A percentile compares a stretch with the other conserved stretches of the same genome.
phyloP scores from a whole-genome alignment of 164 flowering plant species.

The Litsea cubeba region DNA sequence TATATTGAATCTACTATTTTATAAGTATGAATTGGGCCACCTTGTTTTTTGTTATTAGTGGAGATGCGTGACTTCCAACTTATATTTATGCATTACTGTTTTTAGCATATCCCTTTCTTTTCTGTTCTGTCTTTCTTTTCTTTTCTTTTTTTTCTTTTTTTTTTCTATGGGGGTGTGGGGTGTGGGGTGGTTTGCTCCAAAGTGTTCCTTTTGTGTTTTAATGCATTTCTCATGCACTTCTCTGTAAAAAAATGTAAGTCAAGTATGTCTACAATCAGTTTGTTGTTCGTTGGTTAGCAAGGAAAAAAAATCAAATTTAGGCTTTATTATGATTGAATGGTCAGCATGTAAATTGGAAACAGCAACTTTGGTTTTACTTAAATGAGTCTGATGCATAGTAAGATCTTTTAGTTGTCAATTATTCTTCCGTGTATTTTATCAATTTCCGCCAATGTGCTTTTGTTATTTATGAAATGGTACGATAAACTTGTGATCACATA shows the following conservation, averaged over 20 bases:
- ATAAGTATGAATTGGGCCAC: neutral
- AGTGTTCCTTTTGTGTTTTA: no score
- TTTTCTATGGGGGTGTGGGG: no score
- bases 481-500: neutral
- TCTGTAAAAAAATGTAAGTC: no score
- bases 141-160: no score
- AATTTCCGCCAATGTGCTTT: neutral
- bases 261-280: no score
- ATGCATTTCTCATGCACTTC: no score
- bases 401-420: neutral
- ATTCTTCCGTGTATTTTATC: neutral
- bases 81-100: neutral
- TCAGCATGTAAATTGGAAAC: no score
- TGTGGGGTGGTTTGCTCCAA: no score
- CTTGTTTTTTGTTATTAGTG: neutral
- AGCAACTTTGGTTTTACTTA: no score
- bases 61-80: neutral
- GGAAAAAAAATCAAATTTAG: no score
- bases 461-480: neutral
- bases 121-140: neutral
- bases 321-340: no score
- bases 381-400: neutral
- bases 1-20: neutral
- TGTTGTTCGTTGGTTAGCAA: no score
- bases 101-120: neutral